Evolutionary conservation across 169 alveolate genomes (phyloP).

Genomic region (Plasmodium vivax): DNA sequence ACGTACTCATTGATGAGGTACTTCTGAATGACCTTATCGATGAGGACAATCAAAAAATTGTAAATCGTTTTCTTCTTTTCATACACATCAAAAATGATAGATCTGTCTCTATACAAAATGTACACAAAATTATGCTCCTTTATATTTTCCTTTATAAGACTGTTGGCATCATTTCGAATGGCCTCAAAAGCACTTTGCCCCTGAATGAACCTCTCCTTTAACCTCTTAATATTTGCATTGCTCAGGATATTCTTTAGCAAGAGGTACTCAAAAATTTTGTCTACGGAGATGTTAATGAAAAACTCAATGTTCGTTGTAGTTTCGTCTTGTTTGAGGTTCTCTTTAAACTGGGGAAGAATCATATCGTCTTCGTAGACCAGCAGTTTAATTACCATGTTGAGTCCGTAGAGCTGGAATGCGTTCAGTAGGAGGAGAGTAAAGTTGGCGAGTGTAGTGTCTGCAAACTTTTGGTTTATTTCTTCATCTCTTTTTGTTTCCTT

Average conservation of each 20-base stretch:
- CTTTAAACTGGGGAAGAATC: constrained; percentile 1
- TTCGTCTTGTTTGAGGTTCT: not conserved
- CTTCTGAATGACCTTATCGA: constrained; percentile 37
- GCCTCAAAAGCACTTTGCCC: constrained; percentile 36
- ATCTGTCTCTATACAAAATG: constrained; percentile 9
- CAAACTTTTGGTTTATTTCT: constrained; percentile 24
- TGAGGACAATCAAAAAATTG: constrained; percentile 24
- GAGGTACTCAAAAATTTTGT: constrained; percentile 53
- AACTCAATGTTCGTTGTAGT: constrained; percentile 31
- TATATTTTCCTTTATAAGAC: constrained; percentile 35
- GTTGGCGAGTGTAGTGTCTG: constrained; percentile 20
- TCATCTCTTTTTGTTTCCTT: constrained; percentile 53
- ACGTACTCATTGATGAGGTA: constrained; percentile 44
- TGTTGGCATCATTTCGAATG: constrained; percentile 15
- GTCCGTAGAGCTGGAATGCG: constrained; percentile 36
- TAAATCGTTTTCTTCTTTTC: constrained; percentile 50
- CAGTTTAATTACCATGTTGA: constrained; percentile 34
- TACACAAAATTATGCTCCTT: constrained; percentile 43
- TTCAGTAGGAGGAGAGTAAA: constrained; percentile 1
- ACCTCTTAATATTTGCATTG: constrained; percentile 25
- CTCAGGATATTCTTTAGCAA: constrained; percentile 22
- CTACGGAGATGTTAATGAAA: constrained; percentile 37
- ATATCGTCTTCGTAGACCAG: constrained; percentile 39
- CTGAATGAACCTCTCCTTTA: constrained; percentile 62
- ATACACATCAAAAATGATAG: constrained; percentile 14